Conservation (phyloP, 192 early-diverging fungal genomes). For the Gonapodya prolifera region DNA sequence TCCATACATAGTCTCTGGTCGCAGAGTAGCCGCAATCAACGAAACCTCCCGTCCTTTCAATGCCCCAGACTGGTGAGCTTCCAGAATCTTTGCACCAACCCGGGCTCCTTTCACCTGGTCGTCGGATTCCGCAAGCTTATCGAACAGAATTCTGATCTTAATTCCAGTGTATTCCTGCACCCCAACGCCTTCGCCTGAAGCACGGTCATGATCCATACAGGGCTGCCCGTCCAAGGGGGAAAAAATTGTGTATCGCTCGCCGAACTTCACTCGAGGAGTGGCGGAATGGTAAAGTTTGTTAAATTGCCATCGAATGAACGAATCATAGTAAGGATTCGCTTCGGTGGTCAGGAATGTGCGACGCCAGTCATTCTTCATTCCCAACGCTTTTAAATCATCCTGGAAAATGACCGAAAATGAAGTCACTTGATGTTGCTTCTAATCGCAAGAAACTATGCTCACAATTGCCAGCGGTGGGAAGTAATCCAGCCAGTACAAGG, state of each 20-base stretch:
- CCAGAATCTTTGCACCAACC: constrained; percentile 25
- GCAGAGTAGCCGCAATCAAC: constrained; percentile 87
- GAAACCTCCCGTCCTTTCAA: constrained; percentile 63
- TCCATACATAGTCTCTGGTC: constrained; percentile 99
- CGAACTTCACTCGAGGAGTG: constrained; percentile 75
- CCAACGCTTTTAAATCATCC: constrained; percentile 61
- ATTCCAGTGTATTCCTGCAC: constrained; percentile 95
- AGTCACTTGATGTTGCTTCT: neutral
- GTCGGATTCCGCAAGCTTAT: constrained; percentile 27
- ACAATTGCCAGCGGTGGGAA: constrained; percentile 79
- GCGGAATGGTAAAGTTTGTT: constrained; percentile 61
- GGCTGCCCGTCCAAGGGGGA: constrained; percentile 88
- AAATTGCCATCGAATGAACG: constrained; percentile 97
- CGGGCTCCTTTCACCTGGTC: constrained; percentile 34
- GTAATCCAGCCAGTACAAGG: constrained; percentile 82
- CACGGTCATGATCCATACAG: constrained; percentile 98
- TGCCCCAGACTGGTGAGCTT: constrained; percentile 6
- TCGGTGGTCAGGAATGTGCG: constrained; percentile 97
- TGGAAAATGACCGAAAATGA: constrained; percentile 8
- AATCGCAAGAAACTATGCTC: neutral
- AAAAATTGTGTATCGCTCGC: constrained; percentile 94
- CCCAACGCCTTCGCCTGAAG: constrained; percentile 81
- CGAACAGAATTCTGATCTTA: constrained; percentile 70
- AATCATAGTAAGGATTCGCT: constrained; percentile 95
- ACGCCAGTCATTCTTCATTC: constrained; percentile 76